phyloP scores from a whole-genome alignment of 768 basidiomycete species.

The Termitomyces sp. region DNA sequence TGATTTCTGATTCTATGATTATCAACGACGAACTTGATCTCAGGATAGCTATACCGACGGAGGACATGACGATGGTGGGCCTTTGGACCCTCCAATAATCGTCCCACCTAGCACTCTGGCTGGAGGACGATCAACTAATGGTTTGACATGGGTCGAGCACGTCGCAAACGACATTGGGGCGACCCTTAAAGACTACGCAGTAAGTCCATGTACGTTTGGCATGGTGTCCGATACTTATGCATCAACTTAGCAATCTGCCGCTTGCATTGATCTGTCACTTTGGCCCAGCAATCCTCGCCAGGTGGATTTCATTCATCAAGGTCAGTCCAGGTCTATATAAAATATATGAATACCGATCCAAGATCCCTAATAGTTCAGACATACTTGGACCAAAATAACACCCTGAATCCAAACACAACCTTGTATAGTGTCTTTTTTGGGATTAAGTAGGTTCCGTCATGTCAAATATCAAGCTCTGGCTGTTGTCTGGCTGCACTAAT shows the following conservation, averaged over 20 bases:
- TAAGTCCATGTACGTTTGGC: conserved; percentile 14
- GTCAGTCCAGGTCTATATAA: conserved; percentile 19
- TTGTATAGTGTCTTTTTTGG: conserved; percentile 51
- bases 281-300: conserved; percentile 47
- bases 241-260: conserved; percentile 30
- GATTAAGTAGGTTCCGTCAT: conserved; percentile 35
- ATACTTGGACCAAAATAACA: conserved; percentile 40
- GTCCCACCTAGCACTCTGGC: conserved; percentile 37
- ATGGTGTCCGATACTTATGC: neutral
- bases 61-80: conserved; percentile 41
- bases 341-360: neutral
- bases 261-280: conserved; percentile 39
- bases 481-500: no score
- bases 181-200: conserved; percentile 47
- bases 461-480: neutral
- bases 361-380: conserved; percentile 25
- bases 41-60: conserved; percentile 50
- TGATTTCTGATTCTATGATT: neutral
- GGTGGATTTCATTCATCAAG: conserved; percentile 45
- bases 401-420: conserved; percentile 40
- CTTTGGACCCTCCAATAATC: conserved; percentile 39
- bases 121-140: conserved; percentile 48
- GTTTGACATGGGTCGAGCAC: conserved; percentile 44
- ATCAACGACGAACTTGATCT: neutral
- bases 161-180: conserved; percentile 37